Conservation (phyloP, 139 green algal species). For the Mesotaenium endlicherianum region DNA sequence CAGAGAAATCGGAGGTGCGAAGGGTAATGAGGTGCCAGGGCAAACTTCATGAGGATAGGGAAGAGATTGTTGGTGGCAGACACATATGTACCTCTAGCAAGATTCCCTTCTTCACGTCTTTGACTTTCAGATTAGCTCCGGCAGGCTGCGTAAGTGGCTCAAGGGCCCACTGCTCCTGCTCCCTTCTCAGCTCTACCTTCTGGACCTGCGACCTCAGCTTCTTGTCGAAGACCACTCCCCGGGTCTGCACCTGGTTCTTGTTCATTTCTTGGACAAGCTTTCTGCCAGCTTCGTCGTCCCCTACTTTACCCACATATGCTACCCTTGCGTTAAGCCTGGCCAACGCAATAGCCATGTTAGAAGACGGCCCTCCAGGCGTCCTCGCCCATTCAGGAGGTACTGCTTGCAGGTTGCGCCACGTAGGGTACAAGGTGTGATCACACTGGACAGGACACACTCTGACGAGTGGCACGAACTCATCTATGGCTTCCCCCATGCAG, state of each 20-base stretch:
- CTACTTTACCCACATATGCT: conserved; percentile 13
- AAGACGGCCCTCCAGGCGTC: conserved; percentile 21
- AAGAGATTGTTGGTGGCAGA: too few species aligned
- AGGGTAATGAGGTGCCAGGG: too few species aligned
- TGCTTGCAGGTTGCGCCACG: conserved; percentile 27
- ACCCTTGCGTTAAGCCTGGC: conserved; percentile 1
- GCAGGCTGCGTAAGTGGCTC: too few species aligned
- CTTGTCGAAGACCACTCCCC: background rate
- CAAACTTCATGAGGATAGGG: too few species aligned
- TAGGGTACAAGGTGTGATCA: background rate
- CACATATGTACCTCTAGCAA: too few species aligned
- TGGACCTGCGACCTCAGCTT: too few species aligned
- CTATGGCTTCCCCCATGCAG: conserved; percentile 16
- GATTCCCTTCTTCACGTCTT: too few species aligned
- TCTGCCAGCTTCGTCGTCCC: background rate
- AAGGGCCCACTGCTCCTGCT: too few species aligned
- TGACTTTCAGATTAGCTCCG: too few species aligned
- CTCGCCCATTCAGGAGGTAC: conserved; percentile 16
- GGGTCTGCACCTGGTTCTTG: background rate
- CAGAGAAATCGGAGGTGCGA: too few species aligned
- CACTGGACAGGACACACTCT: background rate
- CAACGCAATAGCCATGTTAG: conserved; percentile 14
- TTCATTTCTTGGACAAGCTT: background rate
- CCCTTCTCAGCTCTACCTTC: too few species aligned
- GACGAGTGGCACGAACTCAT: conserved; percentile 22